phyloP scores from a whole-genome alignment of 139 green algal species.

The Auxenochlorella protothecoides region DNA sequence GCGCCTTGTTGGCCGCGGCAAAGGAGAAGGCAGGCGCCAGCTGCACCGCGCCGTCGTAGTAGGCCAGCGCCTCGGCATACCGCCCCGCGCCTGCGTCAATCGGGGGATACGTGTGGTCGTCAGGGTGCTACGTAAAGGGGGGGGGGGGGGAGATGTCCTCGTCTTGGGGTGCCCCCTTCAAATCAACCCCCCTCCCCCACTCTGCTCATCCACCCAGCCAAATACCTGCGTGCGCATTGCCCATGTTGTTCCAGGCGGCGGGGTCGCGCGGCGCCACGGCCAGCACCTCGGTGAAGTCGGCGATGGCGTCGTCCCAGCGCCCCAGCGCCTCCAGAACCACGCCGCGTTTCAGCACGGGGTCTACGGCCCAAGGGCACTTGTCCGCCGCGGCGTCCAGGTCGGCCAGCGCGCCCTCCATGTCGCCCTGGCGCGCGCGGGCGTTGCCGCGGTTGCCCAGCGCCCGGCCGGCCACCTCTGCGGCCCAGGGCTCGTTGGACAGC shows the following conservation, averaged over 20 bases:
- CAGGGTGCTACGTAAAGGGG: too few relatives aligned
- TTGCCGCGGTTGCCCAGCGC: conserved; percentile 83
- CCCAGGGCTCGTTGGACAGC: background rate
- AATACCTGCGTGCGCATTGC: conserved; percentile 38
- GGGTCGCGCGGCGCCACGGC: conserved; percentile 54
- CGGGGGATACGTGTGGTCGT: too few relatives aligned
- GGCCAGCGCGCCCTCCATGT: conserved; percentile 45
- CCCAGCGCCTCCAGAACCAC: conserved; percentile 60
- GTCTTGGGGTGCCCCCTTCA: background rate
- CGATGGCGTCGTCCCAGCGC: conserved; percentile 57
- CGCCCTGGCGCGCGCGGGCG: conserved; percentile 63
- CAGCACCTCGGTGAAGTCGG: conserved; percentile 69
- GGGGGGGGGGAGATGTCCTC: too few relatives aligned
- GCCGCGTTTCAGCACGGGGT: conserved; percentile 79
- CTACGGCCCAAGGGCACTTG: conserved; percentile 71
- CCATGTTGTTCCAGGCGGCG: conserved; percentile 79
- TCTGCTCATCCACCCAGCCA: background rate
- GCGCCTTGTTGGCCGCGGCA: conserved; percentile 62
- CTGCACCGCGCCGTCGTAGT: conserved; percentile 45
- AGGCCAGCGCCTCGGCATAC: conserved; percentile 22
- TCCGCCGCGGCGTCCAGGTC: conserved; percentile 71
- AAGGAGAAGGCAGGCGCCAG: conserved; percentile 73
- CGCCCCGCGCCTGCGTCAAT: background rate
- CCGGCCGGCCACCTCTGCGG: background rate
- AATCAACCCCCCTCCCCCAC: background rate